Percentiles rank a stretch among this genome's conserved stretches.
These are phyloP conservation scores for Gossypium armourianum DNA, from an alignment of 441 rosid species.

Conservation along the genomic window DNA sequence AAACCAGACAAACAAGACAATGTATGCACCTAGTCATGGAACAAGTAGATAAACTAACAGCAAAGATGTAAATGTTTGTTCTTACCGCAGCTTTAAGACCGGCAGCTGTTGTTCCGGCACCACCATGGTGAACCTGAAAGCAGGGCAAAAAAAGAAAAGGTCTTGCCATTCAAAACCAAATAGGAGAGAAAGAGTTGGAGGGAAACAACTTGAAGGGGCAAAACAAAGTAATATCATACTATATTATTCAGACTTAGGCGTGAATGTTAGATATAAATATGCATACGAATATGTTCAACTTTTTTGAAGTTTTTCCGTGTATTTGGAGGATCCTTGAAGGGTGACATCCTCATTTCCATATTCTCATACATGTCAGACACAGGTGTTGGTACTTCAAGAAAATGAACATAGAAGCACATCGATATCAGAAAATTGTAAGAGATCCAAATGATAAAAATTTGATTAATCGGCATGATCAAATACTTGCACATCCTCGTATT, in stretches of 20 bases:
- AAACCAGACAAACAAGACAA: not conserved
- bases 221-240: not conserved
- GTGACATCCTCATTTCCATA: not conserved
- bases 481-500: not conserved
- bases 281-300: not conserved
- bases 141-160: not conserved
- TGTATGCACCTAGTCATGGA: not conserved
- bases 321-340: not conserved
- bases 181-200: not conserved
- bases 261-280: not conserved
- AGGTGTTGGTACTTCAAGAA: not conserved
- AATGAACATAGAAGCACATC: not conserved
- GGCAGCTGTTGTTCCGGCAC: constrained; percentile 98
- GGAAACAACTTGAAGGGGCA: not conserved
- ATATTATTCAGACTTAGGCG: not conserved
- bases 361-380: not conserved
- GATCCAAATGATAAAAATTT: not conserved
- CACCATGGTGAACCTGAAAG: constrained; percentile 48
- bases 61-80: not conserved
- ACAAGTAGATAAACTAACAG: not conserved
- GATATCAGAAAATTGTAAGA: not conserved
- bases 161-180: not conserved
- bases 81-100: constrained; percentile 89
- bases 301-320: not conserved
- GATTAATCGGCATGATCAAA: not conserved